Conservation (phyloP, 208 protist genomes). For the Acanthamoeba healyi region DNA sequence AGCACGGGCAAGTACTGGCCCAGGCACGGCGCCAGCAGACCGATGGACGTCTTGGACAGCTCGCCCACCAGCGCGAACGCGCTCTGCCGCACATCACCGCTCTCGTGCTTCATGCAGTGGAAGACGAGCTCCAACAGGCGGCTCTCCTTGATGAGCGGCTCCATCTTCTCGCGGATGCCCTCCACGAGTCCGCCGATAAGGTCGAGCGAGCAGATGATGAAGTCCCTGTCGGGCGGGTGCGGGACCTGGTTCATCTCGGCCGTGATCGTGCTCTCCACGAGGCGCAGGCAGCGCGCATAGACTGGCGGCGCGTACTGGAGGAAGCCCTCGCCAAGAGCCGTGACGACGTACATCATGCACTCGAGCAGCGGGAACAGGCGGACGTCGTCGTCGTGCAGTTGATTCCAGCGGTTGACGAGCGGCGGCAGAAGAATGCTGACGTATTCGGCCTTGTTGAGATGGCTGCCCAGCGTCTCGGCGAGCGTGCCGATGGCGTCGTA, state of each 20-base stretch:
- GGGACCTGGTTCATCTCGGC: conserved; percentile 18
- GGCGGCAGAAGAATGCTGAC: conserved; percentile 85
- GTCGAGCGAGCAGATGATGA: conserved; percentile 91
- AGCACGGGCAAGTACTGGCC: conserved; percentile 85
- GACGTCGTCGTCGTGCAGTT: conserved; percentile 79
- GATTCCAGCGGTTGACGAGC: conserved; percentile 87
- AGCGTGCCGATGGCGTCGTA: conserved; percentile 89
- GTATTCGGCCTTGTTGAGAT: conserved; percentile 85
- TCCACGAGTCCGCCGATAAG: conserved; percentile 89
- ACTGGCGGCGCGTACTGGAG: conserved; percentile 70
- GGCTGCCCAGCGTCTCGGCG: conserved; percentile 81
- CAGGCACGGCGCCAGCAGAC: conserved; percentile 82
- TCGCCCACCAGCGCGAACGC: conserved; percentile 92
- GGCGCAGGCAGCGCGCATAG: conserved; percentile 74
- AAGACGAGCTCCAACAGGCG: conserved; percentile 85
- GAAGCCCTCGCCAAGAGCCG: conserved; percentile 76
- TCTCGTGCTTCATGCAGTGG: conserved; percentile 84
- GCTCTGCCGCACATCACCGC: conserved; percentile 88
- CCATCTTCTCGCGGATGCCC: conserved; percentile 84
- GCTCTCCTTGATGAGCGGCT: conserved; percentile 80
- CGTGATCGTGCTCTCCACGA: conserved; percentile 76
- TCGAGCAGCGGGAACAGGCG: conserved; percentile 77
- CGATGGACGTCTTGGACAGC: conserved; percentile 85
- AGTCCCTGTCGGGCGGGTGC: conserved; percentile 85
- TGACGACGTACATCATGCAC: conserved; percentile 78